A percentile compares a stretch with the other conserved stretches of the same genome.
Conservation (phyloP, 805 yeast genomes). For the Candida parachauliodes region DNA sequence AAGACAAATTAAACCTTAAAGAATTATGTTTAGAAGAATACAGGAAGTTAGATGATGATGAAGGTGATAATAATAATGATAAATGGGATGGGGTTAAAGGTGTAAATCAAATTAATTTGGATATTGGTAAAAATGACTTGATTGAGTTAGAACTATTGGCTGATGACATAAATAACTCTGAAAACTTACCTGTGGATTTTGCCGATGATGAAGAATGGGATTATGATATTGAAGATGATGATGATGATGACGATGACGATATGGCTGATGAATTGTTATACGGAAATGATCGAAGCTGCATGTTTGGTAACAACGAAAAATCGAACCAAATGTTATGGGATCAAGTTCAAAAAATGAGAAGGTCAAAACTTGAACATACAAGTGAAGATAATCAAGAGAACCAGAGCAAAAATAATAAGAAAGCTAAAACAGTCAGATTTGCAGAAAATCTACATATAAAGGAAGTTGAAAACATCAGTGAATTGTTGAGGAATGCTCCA, state of each 20-base stretch:
- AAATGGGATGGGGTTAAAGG: slow-evolving; percentile 3
- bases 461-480: slow-evolving; percentile 56
- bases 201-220: slow-evolving; percentile 38
- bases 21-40: slow-evolving; percentile 20
- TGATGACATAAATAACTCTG: slow-evolving; percentile 38
- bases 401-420: background rate
- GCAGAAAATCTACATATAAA: slow-evolving; percentile 52
- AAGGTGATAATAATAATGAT: slow-evolving; percentile 1
- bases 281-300: slow-evolving; percentile 2
- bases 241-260: slow-evolving; percentile 36
- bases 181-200: slow-evolving; percentile 14
- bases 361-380: slow-evolving; percentile 6
- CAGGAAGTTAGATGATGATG: slow-evolving; percentile 11
- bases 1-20: slow-evolving; percentile 27
- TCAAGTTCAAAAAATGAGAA: slow-evolving; percentile 33
- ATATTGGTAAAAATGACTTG: slow-evolving; percentile 35
- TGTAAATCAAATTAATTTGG: slow-evolving; percentile 10
- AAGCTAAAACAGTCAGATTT: slow-evolving; percentile 52
- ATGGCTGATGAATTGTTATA: slow-evolving; percentile 29
- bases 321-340: slow-evolving; percentile 34
- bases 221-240: slow-evolving; percentile 31
- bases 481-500: slow-evolving; percentile 31
- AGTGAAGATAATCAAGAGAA: background rate
- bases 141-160: slow-evolving; percentile 54
- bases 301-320: slow-evolving; percentile 6